Conservation (phyloP, 257 asterid genomes). For the Solanum bukasovii region DNA sequence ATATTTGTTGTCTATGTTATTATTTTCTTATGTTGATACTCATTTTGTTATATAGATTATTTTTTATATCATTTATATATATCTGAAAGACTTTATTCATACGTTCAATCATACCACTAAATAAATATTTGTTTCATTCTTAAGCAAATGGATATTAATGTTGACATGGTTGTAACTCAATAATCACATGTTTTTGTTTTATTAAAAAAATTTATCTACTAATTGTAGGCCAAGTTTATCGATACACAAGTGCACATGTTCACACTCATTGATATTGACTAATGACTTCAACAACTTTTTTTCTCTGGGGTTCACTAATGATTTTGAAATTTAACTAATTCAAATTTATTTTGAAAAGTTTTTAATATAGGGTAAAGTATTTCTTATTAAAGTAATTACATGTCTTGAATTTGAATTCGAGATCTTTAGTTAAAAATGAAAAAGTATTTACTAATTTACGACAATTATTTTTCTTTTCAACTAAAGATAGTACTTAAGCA, state of each 20-base stretch:
- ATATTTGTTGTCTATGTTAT: neutral
- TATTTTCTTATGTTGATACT: neutral
- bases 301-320: accelerated
- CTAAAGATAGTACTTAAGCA: neutral
- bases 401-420: neutral
- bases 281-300: neutral
- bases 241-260: neutral
- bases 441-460: neutral
- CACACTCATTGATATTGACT: neutral
- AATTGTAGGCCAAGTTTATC: neutral
- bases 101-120: neutral
- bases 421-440: neutral
- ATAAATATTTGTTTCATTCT: too few species aligned
- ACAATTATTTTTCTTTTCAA: neutral
- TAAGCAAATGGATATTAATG: neutral
- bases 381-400: neutral
- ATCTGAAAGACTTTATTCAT: too few species aligned
- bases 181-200: neutral
- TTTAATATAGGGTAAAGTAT: neutral
- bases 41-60: too few species aligned
- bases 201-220: neutral
- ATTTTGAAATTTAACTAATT: neutral
- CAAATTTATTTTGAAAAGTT: neutral
- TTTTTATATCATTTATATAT: too few species aligned
- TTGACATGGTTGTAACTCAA: neutral